Percentiles rank a stretch among this genome's conserved stretches.
Evolutionary conservation across 306 rosid genomes (phyloP).

Genomic region (apple (Malus domestica)): ASM211411v1 NC_041792.1:9077501-9078000

Average conservation of each 20-base stretch:
- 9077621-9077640: no score
- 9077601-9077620: no score
- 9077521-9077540: no score
- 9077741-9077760: not conserved
- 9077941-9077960: not conserved
- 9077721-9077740: not conserved
- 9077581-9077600: no score
- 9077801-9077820: not conserved
- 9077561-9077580: no score
- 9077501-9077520: no score
- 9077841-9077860: not conserved
- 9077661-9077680: not conserved
- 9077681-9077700: not conserved
- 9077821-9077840: constrained; percentile 2
- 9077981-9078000: not conserved
- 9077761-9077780: not conserved
- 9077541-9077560: no score
- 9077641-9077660: no score
- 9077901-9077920: not conserved
- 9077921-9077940: not conserved
- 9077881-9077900: not conserved
- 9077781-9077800: not conserved
- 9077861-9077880: not conserved
- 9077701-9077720: not conserved
- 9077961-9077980: not conserved